Conservation (phyloP, 345 rosid genomes). For the Hibiscus trionum region DNA sequence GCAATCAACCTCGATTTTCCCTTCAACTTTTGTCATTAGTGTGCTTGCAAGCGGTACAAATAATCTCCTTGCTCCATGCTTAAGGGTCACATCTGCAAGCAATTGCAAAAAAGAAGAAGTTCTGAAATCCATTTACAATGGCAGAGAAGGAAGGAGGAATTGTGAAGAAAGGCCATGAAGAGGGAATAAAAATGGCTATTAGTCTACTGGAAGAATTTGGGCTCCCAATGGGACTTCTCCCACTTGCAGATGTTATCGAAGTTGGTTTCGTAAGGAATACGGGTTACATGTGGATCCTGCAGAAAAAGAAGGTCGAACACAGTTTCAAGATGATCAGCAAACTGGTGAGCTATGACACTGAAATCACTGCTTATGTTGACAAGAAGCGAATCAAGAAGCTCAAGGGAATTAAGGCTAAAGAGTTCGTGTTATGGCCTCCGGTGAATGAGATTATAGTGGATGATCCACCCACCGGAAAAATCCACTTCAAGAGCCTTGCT, state of each 20-base stretch:
- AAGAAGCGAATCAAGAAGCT: slow-evolving; percentile 42
- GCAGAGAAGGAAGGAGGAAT: slow-evolving; percentile 43
- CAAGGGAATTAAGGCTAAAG: slow-evolving; percentile 56
- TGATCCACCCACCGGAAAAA: slow-evolving; percentile 39
- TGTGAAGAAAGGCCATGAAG: slow-evolving; percentile 33
- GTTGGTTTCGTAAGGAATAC: slow-evolving; percentile 43
- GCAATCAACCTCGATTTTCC: slow-evolving; percentile 27
- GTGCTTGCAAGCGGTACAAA: slow-evolving; percentile 16
- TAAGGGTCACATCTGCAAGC: neutral
- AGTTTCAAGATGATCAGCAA: slow-evolving; percentile 42
- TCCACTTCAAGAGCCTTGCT: slow-evolving; percentile 51
- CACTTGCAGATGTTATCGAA: slow-evolving; percentile 42
- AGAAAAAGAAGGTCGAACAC: slow-evolving; percentile 45
- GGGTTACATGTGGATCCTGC: slow-evolving; percentile 54
- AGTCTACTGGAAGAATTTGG: slow-evolving; percentile 39
- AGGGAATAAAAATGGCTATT: slow-evolving; percentile 31
- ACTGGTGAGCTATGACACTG: slow-evolving; percentile 36
- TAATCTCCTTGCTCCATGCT: neutral
- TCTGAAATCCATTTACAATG: slow-evolving; percentile 19
- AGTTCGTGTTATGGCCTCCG: slow-evolving; percentile 46
- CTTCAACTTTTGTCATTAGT: slow-evolving; percentile 18
- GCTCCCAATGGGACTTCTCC: slow-evolving; percentile 50
- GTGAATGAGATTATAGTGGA: slow-evolving; percentile 32
- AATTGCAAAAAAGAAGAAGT: neutral
- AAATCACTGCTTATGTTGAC: slow-evolving; percentile 31